A percentile compares a stretch with the other conserved stretches of the same genome.
Conservation (phyloP, 805 yeast genomes). For the Wickerhamomyces kurtzmanii region DNA sequence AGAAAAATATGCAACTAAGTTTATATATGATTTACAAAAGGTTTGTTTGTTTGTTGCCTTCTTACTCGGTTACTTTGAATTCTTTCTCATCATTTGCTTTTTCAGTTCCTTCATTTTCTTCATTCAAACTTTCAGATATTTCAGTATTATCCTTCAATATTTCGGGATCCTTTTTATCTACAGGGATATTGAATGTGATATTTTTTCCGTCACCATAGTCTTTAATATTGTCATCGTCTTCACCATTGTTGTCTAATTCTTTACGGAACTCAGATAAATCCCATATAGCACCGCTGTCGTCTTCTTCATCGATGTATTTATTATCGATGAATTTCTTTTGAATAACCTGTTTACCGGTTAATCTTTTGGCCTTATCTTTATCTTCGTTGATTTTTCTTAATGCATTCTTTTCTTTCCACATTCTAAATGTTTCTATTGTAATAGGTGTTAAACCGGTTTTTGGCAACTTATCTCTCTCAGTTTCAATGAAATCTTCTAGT, state of each 20-base stretch:
- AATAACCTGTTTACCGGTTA: conserved; percentile 64
- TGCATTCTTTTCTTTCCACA: conserved; percentile 72
- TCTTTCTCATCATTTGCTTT: no score
- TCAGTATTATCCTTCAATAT: no score
- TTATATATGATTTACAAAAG: no score
- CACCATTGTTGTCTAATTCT: conserved; percentile 23
- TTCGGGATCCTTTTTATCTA: conserved; percentile 7
- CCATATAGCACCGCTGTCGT: conserved; percentile 26
- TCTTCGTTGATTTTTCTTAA: conserved; percentile 40
- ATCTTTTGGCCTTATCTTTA: conserved; percentile 32
- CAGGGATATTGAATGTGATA: conserved; percentile 21
- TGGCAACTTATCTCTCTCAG: conserved; percentile 83
- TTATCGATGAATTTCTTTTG: conserved; percentile 50
- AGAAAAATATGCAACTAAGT: no score
- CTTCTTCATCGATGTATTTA: conserved; percentile 40
- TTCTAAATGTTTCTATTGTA: conserved; percentile 65
- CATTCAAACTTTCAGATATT: no score
- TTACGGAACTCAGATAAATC: conserved; percentile 31
- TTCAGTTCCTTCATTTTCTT: no score
- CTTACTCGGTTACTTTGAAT: no score
- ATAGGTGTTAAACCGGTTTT: conserved; percentile 71
- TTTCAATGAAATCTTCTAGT: conserved; percentile 90
- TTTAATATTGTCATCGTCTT: conserved; percentile 34
- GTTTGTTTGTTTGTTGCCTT: no score
- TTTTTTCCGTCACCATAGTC: conserved; percentile 67